Conservation (phyloP, 805 yeast species). For the Metschnikowia arizonensis region DNA sequence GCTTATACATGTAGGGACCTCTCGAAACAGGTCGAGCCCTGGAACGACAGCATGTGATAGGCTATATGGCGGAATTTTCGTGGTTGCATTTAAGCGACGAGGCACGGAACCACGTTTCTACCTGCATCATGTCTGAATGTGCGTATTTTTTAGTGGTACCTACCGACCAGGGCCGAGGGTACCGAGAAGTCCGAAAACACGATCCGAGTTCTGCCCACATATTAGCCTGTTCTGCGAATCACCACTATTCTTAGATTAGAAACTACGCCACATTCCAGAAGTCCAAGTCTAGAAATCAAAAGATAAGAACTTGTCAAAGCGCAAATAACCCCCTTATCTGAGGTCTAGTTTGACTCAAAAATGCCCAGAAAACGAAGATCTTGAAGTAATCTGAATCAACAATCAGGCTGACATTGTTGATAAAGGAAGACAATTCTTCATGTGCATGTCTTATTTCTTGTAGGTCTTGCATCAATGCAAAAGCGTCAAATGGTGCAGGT, state of each 20-base stretch:
- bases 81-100: not conserved
- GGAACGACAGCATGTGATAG: not conserved
- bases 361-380: not conserved
- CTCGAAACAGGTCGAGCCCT: not conserved
- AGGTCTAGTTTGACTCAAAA: not conserved
- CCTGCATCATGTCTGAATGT: constrained; percentile 4
- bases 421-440: not conserved
- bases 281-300: not conserved
- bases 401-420: not conserved
- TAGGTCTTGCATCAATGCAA: not conserved
- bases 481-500: not conserved
- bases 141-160: not conserved
- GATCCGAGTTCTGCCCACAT: constrained; percentile 1
- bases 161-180: not conserved
- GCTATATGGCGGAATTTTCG: not conserved
- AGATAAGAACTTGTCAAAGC: not conserved
- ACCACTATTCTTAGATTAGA: not conserved
- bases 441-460: not conserved
- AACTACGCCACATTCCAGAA: constrained; percentile 4
- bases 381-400: not conserved
- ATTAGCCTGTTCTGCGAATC: constrained; percentile 2
- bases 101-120: not conserved
- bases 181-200: not conserved
- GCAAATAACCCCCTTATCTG: not conserved
- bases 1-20: not conserved